Base-by-base conservation (phyloP, 2,329 filamentous ascomycete species). In the Penicillium sp. region DNA sequence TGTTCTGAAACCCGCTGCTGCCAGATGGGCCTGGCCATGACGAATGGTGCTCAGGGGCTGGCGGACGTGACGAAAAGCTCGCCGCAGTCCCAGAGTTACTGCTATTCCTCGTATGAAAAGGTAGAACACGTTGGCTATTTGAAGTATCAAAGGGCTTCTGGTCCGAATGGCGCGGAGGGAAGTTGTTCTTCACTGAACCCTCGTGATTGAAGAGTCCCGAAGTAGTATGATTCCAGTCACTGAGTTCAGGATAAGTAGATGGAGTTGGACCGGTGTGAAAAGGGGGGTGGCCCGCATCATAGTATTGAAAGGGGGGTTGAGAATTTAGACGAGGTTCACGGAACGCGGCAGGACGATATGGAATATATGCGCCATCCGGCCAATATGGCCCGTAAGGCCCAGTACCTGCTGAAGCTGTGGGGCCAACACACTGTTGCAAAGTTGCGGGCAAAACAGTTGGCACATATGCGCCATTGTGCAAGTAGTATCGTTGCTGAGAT, bases 331-430 rank as follows among this genome's bases (percentile, higher is more conserved):
- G 80, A 50, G 83, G 79, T 71, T 87, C 85, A 62, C 84, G 80
- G 62, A 85, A 76, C 6, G 85, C 84, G 41, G 85, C 84, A 13
- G 86, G 85, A 62, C 85, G 81, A 72, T 88, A 88, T 13, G 86
- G 84, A 44, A 85, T 83, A 67, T 83, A 86, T 8, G 82, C 85
- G n/a, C 86, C 86, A 78, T 88, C 84, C 21, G 86, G 85, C 85
- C 85, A 88, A 69, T 88, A 88, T 30, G 85, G 85, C 0, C 86
- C 86, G 73, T 85, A 88, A 5, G 83, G 81, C 8, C 84, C 84
- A 58, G 82, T 81, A 31, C 83, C 82, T 57, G 85, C 85, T 2
- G 85, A 84, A 31, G 85, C 85, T 7, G 86, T 87, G 30, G 85
- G 85, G 3, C 85, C 85, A 54, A 85, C 76, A 59, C 81, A 82